Evolutionary conservation across 352 stramenopile species (phyloP).

Genomic region (Pythium insidiosum): DNA sequence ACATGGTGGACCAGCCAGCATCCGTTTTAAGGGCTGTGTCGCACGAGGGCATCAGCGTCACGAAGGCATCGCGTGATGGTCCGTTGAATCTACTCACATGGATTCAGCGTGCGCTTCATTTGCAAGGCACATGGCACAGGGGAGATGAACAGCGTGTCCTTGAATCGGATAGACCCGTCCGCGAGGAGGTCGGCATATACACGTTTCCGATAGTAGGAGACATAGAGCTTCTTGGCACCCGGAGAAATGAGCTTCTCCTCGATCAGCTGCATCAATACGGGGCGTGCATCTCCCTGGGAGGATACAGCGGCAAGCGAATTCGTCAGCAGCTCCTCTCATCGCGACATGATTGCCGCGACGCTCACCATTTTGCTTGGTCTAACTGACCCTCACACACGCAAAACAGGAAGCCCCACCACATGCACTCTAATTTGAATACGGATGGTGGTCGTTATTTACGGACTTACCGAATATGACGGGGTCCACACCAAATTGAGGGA

Average conservation of each 20-base stretch:
- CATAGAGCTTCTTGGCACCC: constrained; percentile 67
- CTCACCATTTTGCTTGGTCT: too few species aligned
- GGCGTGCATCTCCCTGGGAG: constrained; percentile 59
- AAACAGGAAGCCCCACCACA: too few species aligned
- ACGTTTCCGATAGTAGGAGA: constrained; percentile 78
- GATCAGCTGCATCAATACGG: constrained; percentile 57
- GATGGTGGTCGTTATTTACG: too few species aligned
- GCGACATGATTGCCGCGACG: too few species aligned
- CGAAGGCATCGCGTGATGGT: too few species aligned
- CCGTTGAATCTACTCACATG: constrained; percentile 49
- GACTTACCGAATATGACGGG: too few species aligned
- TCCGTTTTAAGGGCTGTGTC: constrained; percentile 55
- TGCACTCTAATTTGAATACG: too few species aligned
- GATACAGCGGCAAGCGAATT: too few species aligned
- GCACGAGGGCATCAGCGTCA: background rate
- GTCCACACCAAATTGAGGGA: too few species aligned
- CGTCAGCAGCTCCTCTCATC: too few species aligned
- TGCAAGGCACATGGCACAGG: constrained; percentile 60
- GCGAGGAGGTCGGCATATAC: constrained; percentile 68
- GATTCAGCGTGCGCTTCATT: constrained; percentile 80
- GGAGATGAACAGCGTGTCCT: constrained; percentile 69
- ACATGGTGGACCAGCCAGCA: constrained; percentile 77
- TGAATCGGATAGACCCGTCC: constrained; percentile 71
- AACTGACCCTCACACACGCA: too few species aligned
- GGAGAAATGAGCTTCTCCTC: constrained; percentile 37